Percentiles rank a stretch among this genome's conserved stretches.
Conservation (phyloP, 306 rosid genomes). For the Nissolia schottii region DNA sequence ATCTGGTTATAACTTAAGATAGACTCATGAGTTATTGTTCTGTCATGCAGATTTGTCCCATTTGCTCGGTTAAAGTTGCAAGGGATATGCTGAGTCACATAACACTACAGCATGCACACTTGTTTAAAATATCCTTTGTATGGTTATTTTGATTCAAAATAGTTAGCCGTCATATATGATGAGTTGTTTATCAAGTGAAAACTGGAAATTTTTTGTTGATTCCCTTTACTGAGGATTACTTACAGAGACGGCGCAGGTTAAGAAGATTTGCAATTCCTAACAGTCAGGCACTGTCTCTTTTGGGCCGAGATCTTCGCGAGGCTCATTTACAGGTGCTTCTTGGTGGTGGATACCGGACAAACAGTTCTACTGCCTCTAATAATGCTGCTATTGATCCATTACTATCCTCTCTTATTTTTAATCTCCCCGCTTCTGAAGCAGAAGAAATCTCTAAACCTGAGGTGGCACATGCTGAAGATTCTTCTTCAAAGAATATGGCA, state of each 20-base stretch:
- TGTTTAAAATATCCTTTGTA: constrained; percentile 87
- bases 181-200: neutral
- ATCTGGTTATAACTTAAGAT: constrained; percentile 12
- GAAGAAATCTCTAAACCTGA: constrained; percentile 89
- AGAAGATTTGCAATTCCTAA: constrained; percentile 81
- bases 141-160: neutral
- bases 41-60: constrained; percentile 77
- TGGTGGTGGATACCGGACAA: constrained; percentile 60
- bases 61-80: constrained; percentile 86
- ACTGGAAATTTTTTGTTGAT: neutral
- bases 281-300: constrained; percentile 57
- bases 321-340: constrained; percentile 94
- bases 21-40: constrained; percentile 25
- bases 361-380: constrained; percentile 42
- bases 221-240: constrained; percentile 66
- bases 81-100: constrained; percentile 90
- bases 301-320: constrained; percentile 95
- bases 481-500: constrained; percentile 42
- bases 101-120: constrained; percentile 85
- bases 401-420: constrained; percentile 80
- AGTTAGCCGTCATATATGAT: neutral
- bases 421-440: constrained; percentile 76
- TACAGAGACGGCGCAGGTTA: constrained; percentile 84
- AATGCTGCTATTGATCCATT: constrained; percentile 74
- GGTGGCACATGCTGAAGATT: constrained; percentile 55